Percentiles rank a stretch among this genome's conserved stretches.
phyloP scores from a whole-genome alignment of 768 basidiomycete species.

The Leccinum incarnatum region DNA sequence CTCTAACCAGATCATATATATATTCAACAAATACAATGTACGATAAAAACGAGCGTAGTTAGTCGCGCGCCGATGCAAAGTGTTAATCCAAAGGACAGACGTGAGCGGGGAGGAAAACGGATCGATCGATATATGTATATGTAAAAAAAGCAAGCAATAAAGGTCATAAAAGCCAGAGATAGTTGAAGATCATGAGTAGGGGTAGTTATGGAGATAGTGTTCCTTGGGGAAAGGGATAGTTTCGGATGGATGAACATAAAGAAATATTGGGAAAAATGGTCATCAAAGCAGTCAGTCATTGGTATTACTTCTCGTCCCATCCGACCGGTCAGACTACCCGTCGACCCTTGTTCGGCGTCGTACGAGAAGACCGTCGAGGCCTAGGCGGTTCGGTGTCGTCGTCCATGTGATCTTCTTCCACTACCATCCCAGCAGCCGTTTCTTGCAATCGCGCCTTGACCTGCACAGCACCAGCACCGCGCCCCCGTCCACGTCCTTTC shows the following conservation, averaged over 20 bases:
- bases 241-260: not conserved
- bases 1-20: not conserved
- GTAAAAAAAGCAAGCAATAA: not conserved
- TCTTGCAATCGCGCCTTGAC: slow-evolving; percentile 24
- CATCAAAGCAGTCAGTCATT: slow-evolving; percentile 1
- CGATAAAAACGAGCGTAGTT: not conserved
- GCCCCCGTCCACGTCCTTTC: slow-evolving; percentile 24
- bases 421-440: slow-evolving; percentile 24
- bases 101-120: not conserved
- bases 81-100: not conserved
- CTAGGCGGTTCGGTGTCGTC: slow-evolving; percentile 22
- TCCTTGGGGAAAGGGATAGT: not conserved
- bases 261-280: not conserved
- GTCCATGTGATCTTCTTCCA: slow-evolving; percentile 30
- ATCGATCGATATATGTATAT: not conserved
- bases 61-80: not conserved
- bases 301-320: not conserved
- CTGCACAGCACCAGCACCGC: slow-evolving; percentile 13
- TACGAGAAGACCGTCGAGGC: slow-evolving; percentile 36
- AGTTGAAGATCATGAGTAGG: not conserved
- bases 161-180: not conserved
- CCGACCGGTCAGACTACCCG: slow-evolving; percentile 5
- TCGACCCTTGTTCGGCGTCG: slow-evolving; percentile 33
- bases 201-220: not conserved
- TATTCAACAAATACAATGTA: not conserved